Base-by-base conservation (phyloP, 2,329 filamentous ascomycete species). In the Escovopsis sp. region DNA sequence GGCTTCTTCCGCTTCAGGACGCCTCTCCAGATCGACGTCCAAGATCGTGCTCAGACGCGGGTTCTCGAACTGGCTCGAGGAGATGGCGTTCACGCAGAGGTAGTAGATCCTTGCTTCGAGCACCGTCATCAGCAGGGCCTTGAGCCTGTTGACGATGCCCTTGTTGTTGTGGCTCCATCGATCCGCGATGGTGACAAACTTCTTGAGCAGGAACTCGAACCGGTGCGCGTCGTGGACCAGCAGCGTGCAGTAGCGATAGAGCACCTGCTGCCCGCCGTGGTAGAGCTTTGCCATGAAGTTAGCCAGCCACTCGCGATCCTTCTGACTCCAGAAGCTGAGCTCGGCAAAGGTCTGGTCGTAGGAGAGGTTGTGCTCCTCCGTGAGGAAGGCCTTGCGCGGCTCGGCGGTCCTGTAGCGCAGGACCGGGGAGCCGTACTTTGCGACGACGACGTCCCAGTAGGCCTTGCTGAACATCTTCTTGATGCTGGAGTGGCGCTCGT, bases 361-460 rank as follows among this genome's bases (percentile, higher is more conserved):
- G 8, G 1, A 2, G 6, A 36, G 9, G 6, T 4, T 1, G 19
- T 40, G 26, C 32, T 47, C 44, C 6, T 39, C 43, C 4, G 52
- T 38, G 28, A 47, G 51, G 4, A 26, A 46, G 30, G 49, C 41
- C 40, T 53, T 55, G 36, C 49, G 43, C 36, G 48, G 51, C 26
- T 44, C 48, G 6, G 32, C 35, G 3, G 50, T 42, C 5, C 45
- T 18, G 15, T 48, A 43, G 6, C 48, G 48, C 10, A 56, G 30
- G 4, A 54, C 51, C 2, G 49, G 44, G 15, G 46, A 41, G 9
- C 57, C 56, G 28, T 51, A 58, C 19, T 48, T 55, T 2, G 19
- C 23, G 1, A 59, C 43, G 7, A 49, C 43, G 10, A 41, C 45
- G 12, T 49, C 36, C 57, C 57, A 59, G 44, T 56, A 59, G 7